Evolutionary conservation across 768 basidiomycete genomes (phyloP).

Genomic region (Russula compacta): DNA sequence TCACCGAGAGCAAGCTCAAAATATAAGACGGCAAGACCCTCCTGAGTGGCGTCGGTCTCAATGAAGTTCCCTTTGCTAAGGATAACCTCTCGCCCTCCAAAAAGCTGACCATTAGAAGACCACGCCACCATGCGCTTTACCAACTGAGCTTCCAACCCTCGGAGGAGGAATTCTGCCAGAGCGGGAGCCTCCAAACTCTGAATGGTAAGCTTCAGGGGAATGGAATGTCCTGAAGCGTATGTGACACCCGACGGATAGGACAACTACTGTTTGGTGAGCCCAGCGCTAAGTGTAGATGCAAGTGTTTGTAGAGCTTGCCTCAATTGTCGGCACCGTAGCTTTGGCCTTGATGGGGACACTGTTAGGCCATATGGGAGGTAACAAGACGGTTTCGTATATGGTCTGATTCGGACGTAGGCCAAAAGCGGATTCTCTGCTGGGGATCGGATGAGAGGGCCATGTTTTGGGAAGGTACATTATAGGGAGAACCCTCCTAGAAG

Average conservation of each 20-base stretch:
- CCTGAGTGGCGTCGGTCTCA: conserved; percentile 27
- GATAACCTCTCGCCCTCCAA: conserved; percentile 25
- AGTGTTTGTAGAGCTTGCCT: conserved; percentile 22
- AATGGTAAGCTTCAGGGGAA: conserved; percentile 33
- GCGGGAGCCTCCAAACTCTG: conserved; percentile 31
- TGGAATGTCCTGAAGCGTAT: conserved; percentile 33
- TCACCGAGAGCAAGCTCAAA: conserved; percentile 32
- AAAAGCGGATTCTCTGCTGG: conserved; percentile 27
- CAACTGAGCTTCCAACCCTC: conserved; percentile 30
- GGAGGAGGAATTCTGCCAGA: conserved; percentile 30
- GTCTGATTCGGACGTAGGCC: conserved; percentile 16
- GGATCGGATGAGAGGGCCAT: conserved; percentile 29
- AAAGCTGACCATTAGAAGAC: conserved; percentile 21
- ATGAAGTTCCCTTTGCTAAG: conserved; percentile 21
- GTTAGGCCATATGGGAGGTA: conserved; percentile 23
- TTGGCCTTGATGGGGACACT: neutral
- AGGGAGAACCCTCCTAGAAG: conserved; percentile 27
- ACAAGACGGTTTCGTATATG: conserved; percentile 26
- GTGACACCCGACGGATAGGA: conserved; percentile 30
- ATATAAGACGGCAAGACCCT: conserved; percentile 30
- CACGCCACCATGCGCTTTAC: conserved; percentile 30
- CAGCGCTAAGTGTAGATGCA: neutral
- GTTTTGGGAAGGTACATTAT: conserved; percentile 39
- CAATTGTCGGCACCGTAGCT: conserved; percentile 20
- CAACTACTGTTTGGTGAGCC: conserved; percentile 26